These are phyloP conservation scores for Amanita muscaria DNA, from an alignment of 768 basidiomycete genomes.

Conservation along the genomic window DNA sequence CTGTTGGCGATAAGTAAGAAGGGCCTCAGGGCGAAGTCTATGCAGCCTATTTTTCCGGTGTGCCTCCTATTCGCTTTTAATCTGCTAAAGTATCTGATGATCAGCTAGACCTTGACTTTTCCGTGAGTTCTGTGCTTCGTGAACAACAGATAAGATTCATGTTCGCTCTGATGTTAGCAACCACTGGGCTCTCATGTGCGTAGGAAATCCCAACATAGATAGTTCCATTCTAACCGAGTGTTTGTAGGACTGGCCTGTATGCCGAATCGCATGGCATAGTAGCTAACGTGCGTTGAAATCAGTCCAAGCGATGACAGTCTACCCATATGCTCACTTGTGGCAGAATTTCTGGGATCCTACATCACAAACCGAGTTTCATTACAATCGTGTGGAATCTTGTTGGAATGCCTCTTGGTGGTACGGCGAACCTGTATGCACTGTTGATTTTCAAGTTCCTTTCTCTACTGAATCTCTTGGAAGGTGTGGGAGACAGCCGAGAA, in stretches of 20 bases:
- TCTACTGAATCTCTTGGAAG: constrained; percentile 27
- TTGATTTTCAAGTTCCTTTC: neutral
- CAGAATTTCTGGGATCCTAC: constrained; percentile 86
- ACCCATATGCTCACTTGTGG: neutral
- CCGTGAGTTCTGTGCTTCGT: constrained; percentile 47
- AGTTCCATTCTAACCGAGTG: constrained; percentile 3
- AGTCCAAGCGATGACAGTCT: neutral
- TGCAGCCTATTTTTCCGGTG: constrained; percentile 85
- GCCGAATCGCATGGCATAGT: constrained; percentile 90
- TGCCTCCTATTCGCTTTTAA: constrained; percentile 1
- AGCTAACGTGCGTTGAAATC: constrained; percentile 53
- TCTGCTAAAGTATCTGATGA: constrained; percentile 9
- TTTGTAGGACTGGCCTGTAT: constrained; percentile 76
- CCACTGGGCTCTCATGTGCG: constrained; percentile 83
- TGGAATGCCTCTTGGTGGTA: constrained; percentile 78
- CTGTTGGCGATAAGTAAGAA: constrained; percentile 70
- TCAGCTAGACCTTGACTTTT: constrained; percentile 73
- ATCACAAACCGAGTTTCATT: constrained; percentile 56
- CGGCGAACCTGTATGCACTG: constrained; percentile 66
- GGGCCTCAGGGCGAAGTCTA: constrained; percentile 80
- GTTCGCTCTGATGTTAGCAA: constrained; percentile 43
- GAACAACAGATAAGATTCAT: neutral
- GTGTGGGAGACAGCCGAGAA: constrained; percentile 87
- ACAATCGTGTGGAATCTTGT: constrained; percentile 50
- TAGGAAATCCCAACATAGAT: neutral